A percentile compares a stretch with the other conserved stretches of the same genome.
Evolutionary conservation across 2,329 filamentous ascomycete genomes (phyloP).

Genomic region (Pseudogymnoascus sp.): DNA sequence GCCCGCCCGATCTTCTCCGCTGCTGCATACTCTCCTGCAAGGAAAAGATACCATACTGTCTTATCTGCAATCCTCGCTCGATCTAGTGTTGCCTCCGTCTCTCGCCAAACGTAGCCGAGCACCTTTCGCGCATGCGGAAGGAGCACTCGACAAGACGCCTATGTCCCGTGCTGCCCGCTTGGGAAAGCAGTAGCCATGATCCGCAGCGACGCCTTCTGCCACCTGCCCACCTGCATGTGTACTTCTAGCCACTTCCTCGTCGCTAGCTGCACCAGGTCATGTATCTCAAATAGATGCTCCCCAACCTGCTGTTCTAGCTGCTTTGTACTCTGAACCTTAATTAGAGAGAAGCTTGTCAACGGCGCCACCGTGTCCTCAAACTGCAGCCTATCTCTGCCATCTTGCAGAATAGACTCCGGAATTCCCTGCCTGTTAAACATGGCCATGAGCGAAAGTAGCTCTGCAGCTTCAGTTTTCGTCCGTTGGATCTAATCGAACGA

Average conservation of each 20-base stretch:
- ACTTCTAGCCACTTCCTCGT: slow-evolving; percentile 20
- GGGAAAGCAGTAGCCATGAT: slow-evolving; percentile 16
- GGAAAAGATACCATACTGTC: background rate
- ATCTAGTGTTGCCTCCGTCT: slow-evolving; percentile 7
- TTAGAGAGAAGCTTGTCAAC: slow-evolving; percentile 32
- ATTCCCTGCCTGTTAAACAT: slow-evolving; percentile 20
- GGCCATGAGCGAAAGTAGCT: slow-evolving; percentile 17
- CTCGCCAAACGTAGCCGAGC: background rate
- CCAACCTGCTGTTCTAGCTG: slow-evolving; percentile 6
- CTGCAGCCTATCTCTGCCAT: slow-evolving; percentile 15
- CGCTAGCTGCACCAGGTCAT: slow-evolving; percentile 18
- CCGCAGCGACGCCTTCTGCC: slow-evolving; percentile 15
- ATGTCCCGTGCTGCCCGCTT: slow-evolving; percentile 7
- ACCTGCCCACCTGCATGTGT: slow-evolving; percentile 11
- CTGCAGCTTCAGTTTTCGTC: too few relatives aligned
- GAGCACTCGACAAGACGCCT: background rate
- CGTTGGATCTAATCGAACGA: too few relatives aligned
- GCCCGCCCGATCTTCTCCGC: background rate
- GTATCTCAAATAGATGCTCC: slow-evolving; percentile 16
- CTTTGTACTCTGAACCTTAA: slow-evolving; percentile 19
- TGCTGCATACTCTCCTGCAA: background rate
- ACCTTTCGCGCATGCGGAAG: background rate
- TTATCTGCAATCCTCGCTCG: background rate
- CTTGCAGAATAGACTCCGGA: slow-evolving; percentile 14
- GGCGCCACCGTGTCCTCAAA: slow-evolving; percentile 28